Conservation (phyloP, 257 asterid genomes). For the Linaria vulgaris region DNA sequence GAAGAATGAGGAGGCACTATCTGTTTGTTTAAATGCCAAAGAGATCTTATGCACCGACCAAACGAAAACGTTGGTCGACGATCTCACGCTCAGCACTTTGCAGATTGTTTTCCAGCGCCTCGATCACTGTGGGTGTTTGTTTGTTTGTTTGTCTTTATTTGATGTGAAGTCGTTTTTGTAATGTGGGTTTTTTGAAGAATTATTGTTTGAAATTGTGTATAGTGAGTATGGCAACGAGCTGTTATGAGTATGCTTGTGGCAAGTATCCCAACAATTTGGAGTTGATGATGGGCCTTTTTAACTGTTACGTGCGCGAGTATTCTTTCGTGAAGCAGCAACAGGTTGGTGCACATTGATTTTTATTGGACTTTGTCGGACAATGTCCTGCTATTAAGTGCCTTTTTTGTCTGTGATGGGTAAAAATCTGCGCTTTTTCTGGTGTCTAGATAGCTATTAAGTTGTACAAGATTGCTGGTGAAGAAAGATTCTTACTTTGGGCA, state of each 20-base stretch:
- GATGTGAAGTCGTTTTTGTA: too few species aligned
- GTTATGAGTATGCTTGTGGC: conserved; percentile 84
- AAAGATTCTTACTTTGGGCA: conserved; percentile 95
- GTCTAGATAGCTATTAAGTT: conserved; percentile 85
- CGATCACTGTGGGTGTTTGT: conserved; percentile 61
- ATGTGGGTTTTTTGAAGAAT: conserved; percentile 1
- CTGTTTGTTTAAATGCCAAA: conserved; percentile 79
- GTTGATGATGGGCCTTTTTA: conserved; percentile 88
- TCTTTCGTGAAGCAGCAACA: conserved; percentile 97
- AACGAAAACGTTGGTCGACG: conserved; percentile 64
- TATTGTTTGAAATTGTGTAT: conserved; percentile 28
- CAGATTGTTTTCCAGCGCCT: conserved; percentile 97
- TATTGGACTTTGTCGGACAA: conserved; percentile 5
- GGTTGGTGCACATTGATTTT: conserved; percentile 46
- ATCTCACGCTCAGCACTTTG: conserved; percentile 86
- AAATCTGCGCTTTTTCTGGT: conserved; percentile 14
- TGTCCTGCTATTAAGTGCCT: background rate
- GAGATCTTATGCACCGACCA: conserved; percentile 58
- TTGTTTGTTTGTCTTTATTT: conserved; percentile 2
- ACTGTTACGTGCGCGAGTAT: conserved; percentile 88
- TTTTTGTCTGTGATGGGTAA: background rate
- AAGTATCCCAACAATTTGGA: conserved; percentile 81
- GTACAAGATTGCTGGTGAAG: conserved; percentile 89
- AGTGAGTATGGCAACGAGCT: conserved; percentile 96
- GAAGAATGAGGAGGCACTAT: conserved; percentile 74